Evolutionary conservation across 164 flowering plant species (phyloP), one percentile per base, ranked within the genome.

Genomic region (Berberis thunbergii): DNA sequence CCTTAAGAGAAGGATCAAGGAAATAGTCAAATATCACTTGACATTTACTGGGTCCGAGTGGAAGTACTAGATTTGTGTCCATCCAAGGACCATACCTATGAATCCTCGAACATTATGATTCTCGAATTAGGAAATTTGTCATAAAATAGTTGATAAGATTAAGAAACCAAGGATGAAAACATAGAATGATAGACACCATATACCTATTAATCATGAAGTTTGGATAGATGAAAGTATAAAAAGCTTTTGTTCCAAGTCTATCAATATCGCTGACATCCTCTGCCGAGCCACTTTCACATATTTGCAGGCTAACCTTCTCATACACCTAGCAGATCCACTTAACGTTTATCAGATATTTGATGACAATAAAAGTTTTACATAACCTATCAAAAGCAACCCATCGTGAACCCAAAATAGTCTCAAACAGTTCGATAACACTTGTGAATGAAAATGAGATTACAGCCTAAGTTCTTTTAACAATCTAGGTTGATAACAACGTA

Each of bases 31-130:
- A 94, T 69, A 90, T 79, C 59, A 90, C 97, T 76, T 66, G 74
- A 71, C 98, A 94, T 79, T 78, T 86, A 56, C 75, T 74, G 12
- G 86, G 84, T 62, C 95, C 97, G 40, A 86, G 63, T 6, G 98
- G 98, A 44, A 94, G 77, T 57, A 88, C 96, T 12, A 90, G 83
- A 76, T 94, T 94, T 39, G 97, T 94, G 70, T 90, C 97, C 96
- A 94, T 84, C 98, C 98, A 90, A 49, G 96, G 98, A 60, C 98
- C 97, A 68, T 90, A 94, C 80, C 98, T 93, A 60, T 11, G 54
- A 67, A 63, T 45, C 38, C 41, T 7, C 5, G 48, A 48, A 62
- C 26, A 26, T 26, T 26, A 26, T 26, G 26, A 26, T 26, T 55
- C 26, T 43, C 8, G 55, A 44, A 4, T 9, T 45, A 41, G 41